A percentile compares a stretch with the other conserved stretches of the same genome.
Conservation (phyloP, 495 filamentous ascomycete species). For the Pseudoneurospora amorphoporcata region DNA sequence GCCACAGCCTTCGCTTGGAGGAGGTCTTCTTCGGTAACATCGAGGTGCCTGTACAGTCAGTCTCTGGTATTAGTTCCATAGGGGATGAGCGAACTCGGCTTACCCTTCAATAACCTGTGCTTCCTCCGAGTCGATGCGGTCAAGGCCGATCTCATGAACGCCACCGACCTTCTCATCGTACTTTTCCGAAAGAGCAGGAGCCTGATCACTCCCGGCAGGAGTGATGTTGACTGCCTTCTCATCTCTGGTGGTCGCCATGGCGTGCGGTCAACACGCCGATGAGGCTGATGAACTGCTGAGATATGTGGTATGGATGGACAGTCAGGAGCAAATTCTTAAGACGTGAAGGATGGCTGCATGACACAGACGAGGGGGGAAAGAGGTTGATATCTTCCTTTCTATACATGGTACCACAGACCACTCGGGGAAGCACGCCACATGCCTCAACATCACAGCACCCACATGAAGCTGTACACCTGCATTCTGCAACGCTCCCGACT, state of each 20-base stretch:
- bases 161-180: not conserved
- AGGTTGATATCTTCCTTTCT: not conserved
- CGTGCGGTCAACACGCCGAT: not conserved
- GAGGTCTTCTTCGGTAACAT: constrained; percentile 21
- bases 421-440: not conserved
- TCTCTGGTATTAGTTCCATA: not conserved
- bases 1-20: constrained; percentile 20
- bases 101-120: not conserved
- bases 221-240: not conserved
- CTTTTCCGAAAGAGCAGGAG: not conserved
- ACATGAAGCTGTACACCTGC: not conserved
- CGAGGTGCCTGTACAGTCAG: constrained; percentile 7
- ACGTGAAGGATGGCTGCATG: not conserved
- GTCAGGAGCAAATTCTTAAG: not conserved
- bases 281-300: not conserved
- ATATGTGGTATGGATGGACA: not conserved
- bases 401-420: not conserved
- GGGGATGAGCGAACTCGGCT: not conserved
- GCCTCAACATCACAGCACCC: not conserved
- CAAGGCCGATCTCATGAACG: not conserved
- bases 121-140: not conserved
- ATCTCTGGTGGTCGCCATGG: not conserved
- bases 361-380: not conserved
- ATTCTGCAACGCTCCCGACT: not conserved
- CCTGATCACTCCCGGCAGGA: not conserved